Base-by-base conservation (phyloP, 306 rosid genomes). In the Vigna unguiculata region DNA sequence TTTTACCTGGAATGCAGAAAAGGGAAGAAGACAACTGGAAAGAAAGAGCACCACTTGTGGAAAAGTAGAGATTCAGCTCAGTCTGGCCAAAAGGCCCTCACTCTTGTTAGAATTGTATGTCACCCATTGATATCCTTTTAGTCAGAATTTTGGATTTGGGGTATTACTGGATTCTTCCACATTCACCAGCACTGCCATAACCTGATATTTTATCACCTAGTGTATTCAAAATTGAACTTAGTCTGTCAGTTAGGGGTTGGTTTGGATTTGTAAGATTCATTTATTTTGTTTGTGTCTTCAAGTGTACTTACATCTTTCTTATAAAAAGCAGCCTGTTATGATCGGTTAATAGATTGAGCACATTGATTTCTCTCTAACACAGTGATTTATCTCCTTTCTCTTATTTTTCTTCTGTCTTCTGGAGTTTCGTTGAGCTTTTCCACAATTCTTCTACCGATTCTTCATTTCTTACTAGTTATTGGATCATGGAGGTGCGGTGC, bases 21-120 rank as follows among this genome's bases (percentile, higher is more conserved):
- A 80, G 77, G 59, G 57, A 80, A 83, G 52, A 85, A 86, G 86
- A 81, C 43, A 79, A 71, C 0, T 8, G 89, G 88, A 55, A 90
- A 84, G 81, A 80, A 28, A 60, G 86, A 86, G 75, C 90, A 92
- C 32, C 98, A 90, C 86, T 85, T 94, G 76, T 92, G 98, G 97
- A 80, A 89, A 85, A 92, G 81, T 70, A 89, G 76, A 80, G 96
- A 92, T 78, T 85, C 95, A 0, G 93, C 96, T 66, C 86, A 90
- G 66, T 92, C 93, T 71, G 98, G 97, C 72, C 95, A 90, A 81
- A 94, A 94, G 81, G 97, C 97, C 7, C 87, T 94, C 54, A 70
- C 76, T 83, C 98, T 94, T 68, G 72, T 94, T 72, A 87, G 85
- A 86, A 80, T 74, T 80, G 98, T 94, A 83, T 60, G 95, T 80